Conservation (phyloP, 106 monocot species). For the Dendrobium officinale region DNA sequence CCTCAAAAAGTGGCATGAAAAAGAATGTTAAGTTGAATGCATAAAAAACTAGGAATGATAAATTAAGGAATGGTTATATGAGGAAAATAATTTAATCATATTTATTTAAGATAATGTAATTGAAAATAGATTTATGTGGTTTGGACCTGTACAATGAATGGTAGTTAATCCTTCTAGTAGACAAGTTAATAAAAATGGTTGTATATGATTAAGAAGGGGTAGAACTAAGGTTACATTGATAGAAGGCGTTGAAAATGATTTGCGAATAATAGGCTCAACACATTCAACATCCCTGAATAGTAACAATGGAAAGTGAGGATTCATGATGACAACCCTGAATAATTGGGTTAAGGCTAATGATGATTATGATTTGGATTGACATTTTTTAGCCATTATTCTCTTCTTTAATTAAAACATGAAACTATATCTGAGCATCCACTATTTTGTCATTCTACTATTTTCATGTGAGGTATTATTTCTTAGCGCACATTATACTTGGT, state of each 20-base stretch:
- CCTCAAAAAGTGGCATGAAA: background rate
- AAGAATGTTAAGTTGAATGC: background rate
- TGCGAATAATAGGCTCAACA: background rate
- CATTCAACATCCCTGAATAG: background rate
- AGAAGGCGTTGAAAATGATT: background rate
- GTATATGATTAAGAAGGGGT: background rate
- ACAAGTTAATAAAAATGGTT: background rate
- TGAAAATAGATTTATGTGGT: background rate
- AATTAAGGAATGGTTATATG: background rate
- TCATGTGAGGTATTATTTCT: background rate
- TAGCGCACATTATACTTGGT: background rate
- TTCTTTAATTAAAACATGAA: background rate
- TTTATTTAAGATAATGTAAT: background rate
- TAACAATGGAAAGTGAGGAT: background rate
- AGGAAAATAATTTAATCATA: background rate
- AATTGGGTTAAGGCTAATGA: background rate
- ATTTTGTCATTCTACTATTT: background rate
- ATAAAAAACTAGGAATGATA: background rate
- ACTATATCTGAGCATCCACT: background rate
- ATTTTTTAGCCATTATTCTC: background rate
- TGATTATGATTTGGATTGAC: background rate
- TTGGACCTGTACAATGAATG: background rate
- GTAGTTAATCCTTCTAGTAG: background rate
- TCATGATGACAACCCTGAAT: background rate
- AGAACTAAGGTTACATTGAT: background rate